A percentile compares a stretch with the other conserved stretches of the same genome.
Conservation (phyloP, 805 yeast genomes). For the Starmera quercuum region DNA sequence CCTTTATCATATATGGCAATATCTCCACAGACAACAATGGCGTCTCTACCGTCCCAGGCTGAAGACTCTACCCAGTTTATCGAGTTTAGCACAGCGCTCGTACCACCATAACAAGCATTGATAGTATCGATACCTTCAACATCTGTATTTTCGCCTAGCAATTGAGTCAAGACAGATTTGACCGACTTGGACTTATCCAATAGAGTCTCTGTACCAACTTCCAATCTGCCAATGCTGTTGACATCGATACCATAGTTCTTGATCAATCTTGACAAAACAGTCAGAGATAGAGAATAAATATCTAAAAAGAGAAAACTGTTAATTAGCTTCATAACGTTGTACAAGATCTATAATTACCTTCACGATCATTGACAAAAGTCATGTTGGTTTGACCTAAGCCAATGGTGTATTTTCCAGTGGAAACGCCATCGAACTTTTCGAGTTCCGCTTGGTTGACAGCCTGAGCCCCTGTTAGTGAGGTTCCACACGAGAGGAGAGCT, state of each 20-base stretch:
- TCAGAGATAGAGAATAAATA: constrained; percentile 87
- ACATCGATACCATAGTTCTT: constrained; percentile 80
- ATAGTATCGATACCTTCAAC: constrained; percentile 93
- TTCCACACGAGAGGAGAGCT: neutral
- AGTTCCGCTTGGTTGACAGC: constrained; percentile 83
- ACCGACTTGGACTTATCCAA: constrained; percentile 96
- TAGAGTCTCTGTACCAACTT: constrained; percentile 97
- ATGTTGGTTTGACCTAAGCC: constrained; percentile 98
- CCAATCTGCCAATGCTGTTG: constrained; percentile 80
- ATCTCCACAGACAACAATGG: constrained; percentile 95
- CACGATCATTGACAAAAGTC: constrained; percentile 96
- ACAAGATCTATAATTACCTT: too few species aligned
- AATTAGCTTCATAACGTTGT: too few species aligned
- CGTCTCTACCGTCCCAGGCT: constrained; percentile 97
- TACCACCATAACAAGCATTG: constrained; percentile 99
- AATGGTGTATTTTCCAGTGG: constrained; percentile 94
- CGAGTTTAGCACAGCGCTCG: constrained; percentile 88
- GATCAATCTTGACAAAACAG: constrained; percentile 74
- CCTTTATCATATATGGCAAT: constrained; percentile 97
- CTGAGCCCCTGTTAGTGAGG: constrained; percentile 15
- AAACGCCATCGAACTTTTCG: constrained; percentile 77
- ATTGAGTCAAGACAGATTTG: constrained; percentile 91
- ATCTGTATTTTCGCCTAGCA: constrained; percentile 81
- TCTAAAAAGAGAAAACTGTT: constrained; percentile 34
- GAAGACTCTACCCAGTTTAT: constrained; percentile 94